These are phyloP conservation scores for Coniochaeta sp. DNA, from an alignment of 2,329 filamentous ascomycete genomes.

Conservation along the genomic window DNA sequence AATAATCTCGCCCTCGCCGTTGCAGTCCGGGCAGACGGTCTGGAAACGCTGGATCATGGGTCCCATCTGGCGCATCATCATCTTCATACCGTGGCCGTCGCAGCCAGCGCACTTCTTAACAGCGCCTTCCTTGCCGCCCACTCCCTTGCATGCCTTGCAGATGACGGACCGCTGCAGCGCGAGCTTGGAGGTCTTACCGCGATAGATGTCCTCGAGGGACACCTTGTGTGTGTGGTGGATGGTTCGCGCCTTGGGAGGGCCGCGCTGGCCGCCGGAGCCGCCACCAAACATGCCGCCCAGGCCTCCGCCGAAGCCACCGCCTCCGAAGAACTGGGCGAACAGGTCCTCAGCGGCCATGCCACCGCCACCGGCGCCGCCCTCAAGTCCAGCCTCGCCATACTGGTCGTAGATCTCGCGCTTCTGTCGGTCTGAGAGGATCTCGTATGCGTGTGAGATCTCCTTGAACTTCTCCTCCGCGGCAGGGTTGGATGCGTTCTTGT, in stretches of 20 bases:
- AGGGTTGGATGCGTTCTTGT: constrained; percentile 95
- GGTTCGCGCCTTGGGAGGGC: constrained; percentile 82
- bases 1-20: constrained; percentile 94
- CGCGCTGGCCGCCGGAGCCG: constrained; percentile 66
- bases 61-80: constrained; percentile 99
- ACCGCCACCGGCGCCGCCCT: constrained; percentile 70
- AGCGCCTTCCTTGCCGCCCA: constrained; percentile 95
- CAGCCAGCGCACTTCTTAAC: constrained; percentile 88
- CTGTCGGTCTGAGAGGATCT: constrained; percentile 84
- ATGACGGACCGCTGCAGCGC: constrained; percentile 96
- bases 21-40: constrained; percentile 96
- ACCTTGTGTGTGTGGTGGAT: constrained; percentile 99
- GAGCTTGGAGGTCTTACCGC: constrained; percentile 94
- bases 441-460: constrained; percentile 91
- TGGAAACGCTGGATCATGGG: constrained; percentile 99
- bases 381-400: constrained; percentile 94
- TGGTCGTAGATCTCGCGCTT: constrained; percentile 93
- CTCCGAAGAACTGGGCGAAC: constrained; percentile 94
- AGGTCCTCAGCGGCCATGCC: constrained; percentile 96
- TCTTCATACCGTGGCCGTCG: constrained; percentile 96
- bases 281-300: constrained; percentile 73
- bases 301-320: constrained; percentile 63
- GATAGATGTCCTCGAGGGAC: constrained; percentile 94
- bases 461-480: constrained; percentile 97
- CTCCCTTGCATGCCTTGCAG: constrained; percentile 87